Evolutionary conservation across 164 flowering plant genomes (phyloP).

Genomic region (Stephania japonica): DNA sequence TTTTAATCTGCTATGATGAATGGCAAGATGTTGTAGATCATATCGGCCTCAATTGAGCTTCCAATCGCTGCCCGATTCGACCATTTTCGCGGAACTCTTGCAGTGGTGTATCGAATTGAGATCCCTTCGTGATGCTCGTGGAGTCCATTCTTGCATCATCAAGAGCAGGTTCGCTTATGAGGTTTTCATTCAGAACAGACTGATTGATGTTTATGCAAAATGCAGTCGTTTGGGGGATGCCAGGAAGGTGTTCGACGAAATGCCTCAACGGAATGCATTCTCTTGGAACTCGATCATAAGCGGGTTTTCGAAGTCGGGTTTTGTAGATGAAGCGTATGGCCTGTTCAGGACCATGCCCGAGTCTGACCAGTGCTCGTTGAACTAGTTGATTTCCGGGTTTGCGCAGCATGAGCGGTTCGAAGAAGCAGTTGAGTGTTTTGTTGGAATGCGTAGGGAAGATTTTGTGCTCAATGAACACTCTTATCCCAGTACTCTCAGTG

Average conservation of each 20-base stretch:
- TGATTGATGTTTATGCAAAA: conserved; percentile 7
- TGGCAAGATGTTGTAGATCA: conserved; percentile 6
- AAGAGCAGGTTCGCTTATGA: conserved; percentile 5
- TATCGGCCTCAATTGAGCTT: neutral
- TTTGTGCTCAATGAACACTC: conserved; percentile 10
- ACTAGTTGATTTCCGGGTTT: conserved; percentile 11
- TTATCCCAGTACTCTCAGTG: conserved; percentile 6
- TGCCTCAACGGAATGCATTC: neutral
- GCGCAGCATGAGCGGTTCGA: conserved; percentile 4
- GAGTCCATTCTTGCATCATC: conserved; percentile 4
- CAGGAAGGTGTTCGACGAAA: neutral
- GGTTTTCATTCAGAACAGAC: conserved; percentile 2
- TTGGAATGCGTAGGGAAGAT: conserved; percentile 7
- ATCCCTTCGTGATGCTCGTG: neutral
- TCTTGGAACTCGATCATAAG: neutral
- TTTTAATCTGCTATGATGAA: neutral
- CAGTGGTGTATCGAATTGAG: conserved; percentile 1
- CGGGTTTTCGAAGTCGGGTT: neutral
- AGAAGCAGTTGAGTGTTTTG: conserved; percentile 5
- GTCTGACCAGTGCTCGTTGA: conserved; percentile 9
- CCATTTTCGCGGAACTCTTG: neutral
- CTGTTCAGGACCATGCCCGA: neutral
- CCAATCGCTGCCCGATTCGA: neutral
- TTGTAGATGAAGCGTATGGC: neutral
- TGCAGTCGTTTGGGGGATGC: conserved; percentile 4